phyloP scores from a whole-genome alignment of 2,329 filamentous ascomycete species.

The Arachnomyces sp. region DNA sequence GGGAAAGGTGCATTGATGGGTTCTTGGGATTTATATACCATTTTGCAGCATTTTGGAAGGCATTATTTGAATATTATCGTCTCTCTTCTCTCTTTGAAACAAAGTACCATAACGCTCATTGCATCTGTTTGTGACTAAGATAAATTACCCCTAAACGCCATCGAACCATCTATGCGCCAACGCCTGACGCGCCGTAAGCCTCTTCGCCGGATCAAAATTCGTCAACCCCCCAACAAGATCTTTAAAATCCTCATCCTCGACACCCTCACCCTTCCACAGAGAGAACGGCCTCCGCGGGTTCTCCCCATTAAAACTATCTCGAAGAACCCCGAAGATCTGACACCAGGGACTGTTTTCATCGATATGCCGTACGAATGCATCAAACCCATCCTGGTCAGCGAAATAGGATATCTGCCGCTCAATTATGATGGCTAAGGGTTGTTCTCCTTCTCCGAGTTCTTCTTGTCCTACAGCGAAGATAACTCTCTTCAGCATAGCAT shows the following conservation, averaged over 20 bases:
- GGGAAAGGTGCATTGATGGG: too few relatives aligned
- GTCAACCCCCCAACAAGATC: constrained; percentile 16
- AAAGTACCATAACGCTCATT: too few relatives aligned
- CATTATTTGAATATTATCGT: too few relatives aligned
- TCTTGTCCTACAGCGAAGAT: constrained; percentile 30
- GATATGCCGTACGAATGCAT: constrained; percentile 32
- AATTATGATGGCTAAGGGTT: constrained; percentile 31
- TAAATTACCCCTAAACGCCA: too few relatives aligned
- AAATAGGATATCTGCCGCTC: constrained; percentile 40
- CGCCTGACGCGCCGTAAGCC: constrained; percentile 19
- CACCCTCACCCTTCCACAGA: constrained; percentile 31
- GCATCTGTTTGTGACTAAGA: too few relatives aligned
- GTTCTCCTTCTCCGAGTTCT: constrained; percentile 23
- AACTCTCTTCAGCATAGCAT: constrained; percentile 33
- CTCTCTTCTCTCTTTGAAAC: too few relatives aligned
- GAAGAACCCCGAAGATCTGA: constrained; percentile 27
- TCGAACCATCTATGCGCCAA: constrained; percentile 17
- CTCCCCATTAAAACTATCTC: constrained; percentile 28
- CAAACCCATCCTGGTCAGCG: constrained; percentile 31
- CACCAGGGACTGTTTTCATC: constrained; percentile 29
- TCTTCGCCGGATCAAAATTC: constrained; percentile 17
- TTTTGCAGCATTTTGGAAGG: too few relatives aligned
- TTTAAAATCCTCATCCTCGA: constrained; percentile 14
- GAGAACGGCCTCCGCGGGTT: constrained; percentile 35
- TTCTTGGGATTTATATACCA: too few relatives aligned